Conservation (phyloP, 306 rosid genomes). For the Cicer arietinum region DNA sequence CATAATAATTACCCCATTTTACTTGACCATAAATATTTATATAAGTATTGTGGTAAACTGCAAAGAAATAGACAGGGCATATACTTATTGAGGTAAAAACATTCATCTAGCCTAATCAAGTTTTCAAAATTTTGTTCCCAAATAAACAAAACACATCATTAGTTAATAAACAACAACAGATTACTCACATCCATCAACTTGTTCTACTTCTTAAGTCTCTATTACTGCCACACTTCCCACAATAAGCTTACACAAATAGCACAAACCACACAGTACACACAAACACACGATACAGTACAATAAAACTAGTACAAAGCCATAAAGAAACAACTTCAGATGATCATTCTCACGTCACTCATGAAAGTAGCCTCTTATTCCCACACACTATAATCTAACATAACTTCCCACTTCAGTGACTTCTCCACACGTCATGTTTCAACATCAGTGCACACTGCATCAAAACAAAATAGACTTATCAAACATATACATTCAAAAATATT, state of each 20-base stretch:
- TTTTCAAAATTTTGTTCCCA: neutral
- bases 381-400: constrained; percentile 18
- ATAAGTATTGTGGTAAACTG: neutral
- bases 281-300: neutral
- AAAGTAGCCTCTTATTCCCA: constrained; percentile 25
- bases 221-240: neutral
- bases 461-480: neutral
- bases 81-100: neutral
- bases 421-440: constrained; percentile 30
- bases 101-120: neutral
- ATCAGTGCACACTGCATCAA: constrained; percentile 53
- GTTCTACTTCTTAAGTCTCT: neutral
- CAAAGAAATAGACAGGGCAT: neutral
- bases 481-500: neutral
- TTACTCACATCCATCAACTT: neutral
- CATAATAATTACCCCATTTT: too few relatives aligned
- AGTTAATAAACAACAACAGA: neutral
- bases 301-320: neutral
- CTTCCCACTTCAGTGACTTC: constrained; percentile 8
- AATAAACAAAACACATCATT: constrained; percentile 4
- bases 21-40: too few relatives aligned
- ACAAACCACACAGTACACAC: neutral
- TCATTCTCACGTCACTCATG: constrained; percentile 21
- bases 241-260: neutral
- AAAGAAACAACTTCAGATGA: constrained; percentile 10